phyloP scores from a whole-genome alignment of 768 basidiomycete species.

The Tricholoma flavovirens region DNA sequence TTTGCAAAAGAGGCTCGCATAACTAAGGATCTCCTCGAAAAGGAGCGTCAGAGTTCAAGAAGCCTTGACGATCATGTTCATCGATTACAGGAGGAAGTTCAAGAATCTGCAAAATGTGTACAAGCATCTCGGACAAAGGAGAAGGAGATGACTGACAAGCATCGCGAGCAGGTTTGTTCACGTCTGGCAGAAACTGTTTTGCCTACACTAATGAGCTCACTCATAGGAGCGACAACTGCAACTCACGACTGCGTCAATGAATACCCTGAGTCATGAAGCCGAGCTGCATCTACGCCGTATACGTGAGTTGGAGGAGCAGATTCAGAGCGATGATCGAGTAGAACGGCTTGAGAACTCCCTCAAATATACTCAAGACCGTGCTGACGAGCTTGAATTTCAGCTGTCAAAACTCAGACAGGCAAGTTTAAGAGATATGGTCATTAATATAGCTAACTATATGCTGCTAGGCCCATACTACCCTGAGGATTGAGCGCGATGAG shows the following conservation, averaged over 20 bases:
- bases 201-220: conserved; percentile 13
- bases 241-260: conserved; percentile 45
- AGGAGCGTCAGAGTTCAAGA: conserved; percentile 36
- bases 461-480: conserved; percentile 44
- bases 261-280: conserved; percentile 48
- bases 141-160: conserved; percentile 47
- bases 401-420: conserved; percentile 75
- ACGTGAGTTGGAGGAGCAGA: conserved; percentile 74
- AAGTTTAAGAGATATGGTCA: background rate
- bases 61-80: conserved; percentile 36
- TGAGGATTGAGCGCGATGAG: conserved; percentile 58
- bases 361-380: conserved; percentile 74
- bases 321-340: conserved; percentile 77
- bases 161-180: conserved; percentile 46
- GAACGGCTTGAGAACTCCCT: conserved; percentile 68
- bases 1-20: conserved; percentile 36
- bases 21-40: conserved; percentile 34
- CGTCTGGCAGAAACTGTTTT: background rate
- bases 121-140: conserved; percentile 43
- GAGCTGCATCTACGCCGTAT: conserved; percentile 52
- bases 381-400: conserved; percentile 80
- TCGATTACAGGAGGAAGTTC: conserved; percentile 35
- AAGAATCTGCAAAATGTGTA: conserved; percentile 31
- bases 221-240: conserved; percentile 73
- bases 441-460: conserved; percentile 3